These are phyloP conservation scores for Tylopilus sp. DNA, from an alignment of 1,284 basidiomycete species.

Conservation along the genomic window DNA sequence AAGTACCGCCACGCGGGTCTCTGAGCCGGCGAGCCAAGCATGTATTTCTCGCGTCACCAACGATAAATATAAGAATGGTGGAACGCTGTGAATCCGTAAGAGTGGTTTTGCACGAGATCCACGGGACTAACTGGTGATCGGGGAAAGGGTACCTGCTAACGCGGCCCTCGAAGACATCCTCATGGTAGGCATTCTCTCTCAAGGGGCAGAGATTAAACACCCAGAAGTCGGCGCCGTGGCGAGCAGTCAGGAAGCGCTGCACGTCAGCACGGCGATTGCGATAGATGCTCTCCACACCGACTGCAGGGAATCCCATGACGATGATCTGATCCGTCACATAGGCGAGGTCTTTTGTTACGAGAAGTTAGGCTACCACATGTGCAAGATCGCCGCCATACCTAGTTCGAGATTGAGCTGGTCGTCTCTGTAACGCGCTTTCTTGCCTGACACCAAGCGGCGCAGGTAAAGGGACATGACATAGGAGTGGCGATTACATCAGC, in stretches of 20 bases:
- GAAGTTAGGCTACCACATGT: neutral
- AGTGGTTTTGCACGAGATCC: neutral
- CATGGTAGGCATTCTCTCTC: constrained; percentile 66
- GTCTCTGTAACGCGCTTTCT: constrained; percentile 77
- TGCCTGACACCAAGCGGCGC: constrained; percentile 64
- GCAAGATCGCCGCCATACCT: constrained; percentile 31
- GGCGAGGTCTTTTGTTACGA: constrained; percentile 54
- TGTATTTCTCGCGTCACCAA: constrained; percentile 75
- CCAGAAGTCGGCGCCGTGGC: constrained; percentile 76
- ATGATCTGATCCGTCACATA: constrained; percentile 81
- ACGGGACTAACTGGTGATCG: constrained; percentile 69
- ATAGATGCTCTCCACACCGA: constrained; percentile 75
- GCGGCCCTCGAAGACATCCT: constrained; percentile 57
- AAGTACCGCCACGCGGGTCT: constrained; percentile 71
- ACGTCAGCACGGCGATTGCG: constrained; percentile 78
- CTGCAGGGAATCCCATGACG: constrained; percentile 87
- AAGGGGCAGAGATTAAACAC: constrained; percentile 84
- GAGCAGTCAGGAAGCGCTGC: constrained; percentile 68
- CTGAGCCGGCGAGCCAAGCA: constrained; percentile 67
- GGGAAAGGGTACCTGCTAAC: constrained; percentile 86
- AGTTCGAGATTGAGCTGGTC: constrained; percentile 64
- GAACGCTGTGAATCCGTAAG: constrained; percentile 47
- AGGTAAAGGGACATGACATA: constrained; percentile 53
- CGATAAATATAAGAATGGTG: constrained; percentile 76
- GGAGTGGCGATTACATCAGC: constrained; percentile 23